A percentile compares a stretch with the other conserved stretches of the same genome.
Conservation (phyloP, 139 green algal genomes). For the Pseudopediastrum boryanum region DNA sequence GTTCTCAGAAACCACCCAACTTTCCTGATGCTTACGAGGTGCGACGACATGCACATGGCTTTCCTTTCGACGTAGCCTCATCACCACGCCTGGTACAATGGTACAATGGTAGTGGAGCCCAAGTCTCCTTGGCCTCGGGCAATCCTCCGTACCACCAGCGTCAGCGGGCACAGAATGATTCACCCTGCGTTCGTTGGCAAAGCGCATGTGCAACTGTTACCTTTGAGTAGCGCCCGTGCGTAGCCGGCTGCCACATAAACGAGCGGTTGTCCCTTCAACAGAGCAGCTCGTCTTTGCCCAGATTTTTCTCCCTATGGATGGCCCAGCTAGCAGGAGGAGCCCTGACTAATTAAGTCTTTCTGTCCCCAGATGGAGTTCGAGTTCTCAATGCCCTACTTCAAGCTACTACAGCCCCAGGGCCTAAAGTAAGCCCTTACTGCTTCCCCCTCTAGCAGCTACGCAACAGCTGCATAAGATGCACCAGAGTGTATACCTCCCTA, state of each 20-base stretch:
- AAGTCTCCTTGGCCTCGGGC: not conserved
- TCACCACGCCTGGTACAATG: not conserved
- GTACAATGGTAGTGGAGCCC: not conserved
- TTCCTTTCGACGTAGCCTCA: not conserved
- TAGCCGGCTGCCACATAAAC: not conserved
- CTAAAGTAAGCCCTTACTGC: not conserved
- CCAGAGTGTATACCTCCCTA: not conserved
- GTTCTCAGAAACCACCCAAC: not conserved
- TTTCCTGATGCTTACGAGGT: slow-evolving; percentile 28
- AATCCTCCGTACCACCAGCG: not conserved
- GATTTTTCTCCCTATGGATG: not conserved
- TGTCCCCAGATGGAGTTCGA: not conserved
- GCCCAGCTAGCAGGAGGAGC: not conserved
- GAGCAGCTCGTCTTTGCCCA: not conserved
- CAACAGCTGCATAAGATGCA: too few species aligned
- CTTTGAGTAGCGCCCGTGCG: not conserved
- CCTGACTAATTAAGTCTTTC: too few species aligned
- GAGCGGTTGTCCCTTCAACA: not conserved
- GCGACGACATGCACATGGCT: not conserved
- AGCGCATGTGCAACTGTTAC: not conserved
- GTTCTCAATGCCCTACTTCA: slow-evolving; percentile 30
- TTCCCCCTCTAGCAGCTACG: not conserved
- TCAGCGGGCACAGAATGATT: not conserved
- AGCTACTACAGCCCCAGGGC: slow-evolving; percentile 27
- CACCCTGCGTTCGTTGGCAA: too few species aligned